These are phyloP conservation scores for Tetraselmis chui DNA, from an alignment of 139 green algal genomes.

Conservation along the genomic window DNA sequence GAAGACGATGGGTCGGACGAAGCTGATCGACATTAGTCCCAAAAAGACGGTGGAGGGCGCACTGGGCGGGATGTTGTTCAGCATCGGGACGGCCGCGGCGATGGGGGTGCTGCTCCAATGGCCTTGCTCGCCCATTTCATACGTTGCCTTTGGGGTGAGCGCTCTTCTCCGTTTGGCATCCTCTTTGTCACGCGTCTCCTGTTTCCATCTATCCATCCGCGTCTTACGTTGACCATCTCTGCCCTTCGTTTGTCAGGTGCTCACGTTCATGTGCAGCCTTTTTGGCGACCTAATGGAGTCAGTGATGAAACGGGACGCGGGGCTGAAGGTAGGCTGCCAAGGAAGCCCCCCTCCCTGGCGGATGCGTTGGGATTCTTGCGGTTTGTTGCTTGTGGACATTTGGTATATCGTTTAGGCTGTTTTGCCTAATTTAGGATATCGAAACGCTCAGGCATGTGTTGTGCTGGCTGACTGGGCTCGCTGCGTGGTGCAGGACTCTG, in stretches of 20 bases:
- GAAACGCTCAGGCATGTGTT: too few species aligned
- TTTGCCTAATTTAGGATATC: too few species aligned
- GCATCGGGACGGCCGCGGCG: constrained; percentile 42
- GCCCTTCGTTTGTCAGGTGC: constrained; percentile 11
- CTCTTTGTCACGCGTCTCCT: background rate
- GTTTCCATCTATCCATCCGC: background rate
- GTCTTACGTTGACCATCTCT: background rate
- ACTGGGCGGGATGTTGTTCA: constrained; percentile 57
- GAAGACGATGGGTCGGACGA: constrained; percentile 66
- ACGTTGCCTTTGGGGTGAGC: constrained; percentile 31
- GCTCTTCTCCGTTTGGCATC: background rate
- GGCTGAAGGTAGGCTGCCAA: constrained; percentile 68
- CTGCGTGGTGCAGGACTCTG: constrained; percentile 57
- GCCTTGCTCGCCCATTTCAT: constrained; percentile 28
- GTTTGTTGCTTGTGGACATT: too few species aligned
- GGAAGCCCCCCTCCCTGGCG: background rate
- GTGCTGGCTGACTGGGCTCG: background rate
- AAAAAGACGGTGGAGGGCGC: constrained; percentile 95
- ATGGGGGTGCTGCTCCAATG: constrained; percentile 40
- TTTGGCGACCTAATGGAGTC: constrained; percentile 98
- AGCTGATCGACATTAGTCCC: constrained; percentile 75
- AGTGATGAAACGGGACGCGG: constrained; percentile 95
- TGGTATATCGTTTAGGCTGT: too few species aligned
- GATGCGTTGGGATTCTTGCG: too few species aligned
- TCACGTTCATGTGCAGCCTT: constrained; percentile 74